phyloP scores from a whole-genome alignment of 495 filamentous ascomycete species.

The Neurospora cerealis region DNA sequence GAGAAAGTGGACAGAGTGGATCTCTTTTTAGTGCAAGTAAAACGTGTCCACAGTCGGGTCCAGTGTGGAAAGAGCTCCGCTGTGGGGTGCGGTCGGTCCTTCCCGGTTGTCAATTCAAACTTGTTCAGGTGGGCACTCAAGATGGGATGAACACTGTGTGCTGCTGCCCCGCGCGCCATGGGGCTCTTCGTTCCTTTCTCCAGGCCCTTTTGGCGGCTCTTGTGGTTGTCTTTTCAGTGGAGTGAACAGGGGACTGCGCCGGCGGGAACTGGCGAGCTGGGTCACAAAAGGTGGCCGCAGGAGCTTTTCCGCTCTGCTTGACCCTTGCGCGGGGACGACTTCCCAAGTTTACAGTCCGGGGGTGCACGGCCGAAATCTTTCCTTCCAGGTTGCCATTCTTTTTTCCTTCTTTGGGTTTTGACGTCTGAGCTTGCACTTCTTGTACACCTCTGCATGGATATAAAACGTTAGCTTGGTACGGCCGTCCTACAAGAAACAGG shows the following conservation, averaged over 20 bases:
- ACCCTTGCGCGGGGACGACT: not conserved
- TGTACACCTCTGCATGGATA: not conserved
- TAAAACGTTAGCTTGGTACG: too few species aligned
- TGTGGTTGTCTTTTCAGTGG: not conserved
- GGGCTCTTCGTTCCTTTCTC: not conserved
- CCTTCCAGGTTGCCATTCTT: not conserved
- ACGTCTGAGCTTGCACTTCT: not conserved
- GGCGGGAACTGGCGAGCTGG: not conserved
- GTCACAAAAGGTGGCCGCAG: not conserved
- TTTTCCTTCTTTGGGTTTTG: not conserved
- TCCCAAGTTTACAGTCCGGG: not conserved
- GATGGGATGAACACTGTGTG: not conserved
- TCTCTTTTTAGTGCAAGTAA: not conserved
- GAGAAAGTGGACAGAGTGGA: not conserved
- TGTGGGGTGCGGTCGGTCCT: not conserved
- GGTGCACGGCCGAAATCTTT: not conserved
- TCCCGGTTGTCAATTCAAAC: not conserved
- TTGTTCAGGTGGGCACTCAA: not conserved
- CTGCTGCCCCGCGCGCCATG: not conserved
- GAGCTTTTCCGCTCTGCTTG: not conserved
- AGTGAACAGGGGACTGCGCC: not conserved
- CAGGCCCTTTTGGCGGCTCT: not conserved
- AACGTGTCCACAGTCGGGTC: not conserved
- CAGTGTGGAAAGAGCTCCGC: not conserved
- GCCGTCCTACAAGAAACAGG: too few species aligned